These are phyloP conservation scores for Pseudocercospora eumusae DNA, from an alignment of 2,329 filamentous ascomycete species.

Conservation along the genomic window DNA sequence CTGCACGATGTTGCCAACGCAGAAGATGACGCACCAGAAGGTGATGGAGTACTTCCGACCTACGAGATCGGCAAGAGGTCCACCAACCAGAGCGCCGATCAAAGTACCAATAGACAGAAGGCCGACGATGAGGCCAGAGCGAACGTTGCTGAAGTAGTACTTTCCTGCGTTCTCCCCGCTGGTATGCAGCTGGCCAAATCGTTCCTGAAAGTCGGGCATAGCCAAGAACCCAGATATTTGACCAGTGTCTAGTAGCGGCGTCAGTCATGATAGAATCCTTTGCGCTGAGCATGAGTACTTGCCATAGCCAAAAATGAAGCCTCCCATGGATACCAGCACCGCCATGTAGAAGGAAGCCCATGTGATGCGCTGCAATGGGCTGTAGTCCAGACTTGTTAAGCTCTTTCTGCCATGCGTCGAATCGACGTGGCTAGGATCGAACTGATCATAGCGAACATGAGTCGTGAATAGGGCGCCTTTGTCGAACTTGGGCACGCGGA, in stretches of 20 bases:
- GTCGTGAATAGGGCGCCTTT: conserved; percentile 17
- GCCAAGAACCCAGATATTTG: conserved; percentile 63
- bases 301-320: conserved; percentile 32
- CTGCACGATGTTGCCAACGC: conserved; percentile 65
- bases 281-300: not conserved
- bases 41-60: conserved; percentile 64
- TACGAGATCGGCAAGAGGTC: conserved; percentile 62
- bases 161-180: conserved; percentile 12
- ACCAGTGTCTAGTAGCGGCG: conserved; percentile 51
- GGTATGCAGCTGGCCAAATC: conserved; percentile 52
- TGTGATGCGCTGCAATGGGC: conserved; percentile 22
- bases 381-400: conserved; percentile 23
- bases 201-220: conserved; percentile 58
- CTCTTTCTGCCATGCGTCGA: conserved; percentile 19
- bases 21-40: conserved; percentile 62
- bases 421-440: conserved; percentile 16
- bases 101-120: conserved; percentile 60
- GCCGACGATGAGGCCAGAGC: conserved; percentile 64
- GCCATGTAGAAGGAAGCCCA: conserved; percentile 38
- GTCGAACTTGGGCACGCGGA: conserved; percentile 9
- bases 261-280: conserved; percentile 26
- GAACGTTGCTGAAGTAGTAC: conserved; percentile 56
- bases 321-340: conserved; percentile 41
- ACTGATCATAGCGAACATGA: conserved; percentile 23
- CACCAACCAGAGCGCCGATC: conserved; percentile 58